Evolutionary conservation across 192 early-diverging fungal species (phyloP), one percentile per base, ranked within the genome.

Genomic region (Coemansia guatemalensis): DNA sequence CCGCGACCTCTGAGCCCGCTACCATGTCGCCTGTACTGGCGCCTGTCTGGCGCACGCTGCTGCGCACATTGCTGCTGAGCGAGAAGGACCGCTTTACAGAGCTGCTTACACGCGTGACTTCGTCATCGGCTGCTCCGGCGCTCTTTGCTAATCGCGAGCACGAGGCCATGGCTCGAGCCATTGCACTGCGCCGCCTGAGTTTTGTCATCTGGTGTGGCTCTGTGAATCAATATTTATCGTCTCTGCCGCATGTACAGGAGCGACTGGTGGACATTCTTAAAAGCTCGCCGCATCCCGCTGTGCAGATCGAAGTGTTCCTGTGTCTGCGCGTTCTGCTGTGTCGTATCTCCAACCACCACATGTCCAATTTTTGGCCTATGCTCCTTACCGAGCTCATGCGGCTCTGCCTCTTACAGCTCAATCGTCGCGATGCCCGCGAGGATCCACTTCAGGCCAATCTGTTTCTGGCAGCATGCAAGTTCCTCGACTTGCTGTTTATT

Each of bases 291-390:
- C 83, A 83, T 27, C 88, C 89, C 48, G 74, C 84, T 25, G 87
- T 95, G 17, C 90, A 94, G 60, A 82, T 86, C 5, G 95, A 94
- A 71, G 90, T 93, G 20, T 95, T 93, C 62, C 60, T 94, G 8
- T 95, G 90, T 62, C 66, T 97, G 23, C 85, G 95, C 27, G 85
- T 94, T 12, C 64, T 97, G 14, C 71, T 97, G 21, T 87, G 88
- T 44, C 83, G 93, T 17, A 78, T 97, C 41, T 90, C 92, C 8
- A 85, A 86, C 22, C 85, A 90, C 62, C 93, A 92, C 67, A 82
- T 97, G 65, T 81, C 91, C 33, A 94, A 91, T 65, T 92, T 97
- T 67, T 95, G 92, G 93, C 95, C 95, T 1, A 89, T 93, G 27
- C 80, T 97, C 6, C 71, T 97, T 5, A 92, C 93, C 2, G 95